Evolutionary conservation across 495 filamentous ascomycete species (phyloP), one percentile per base, ranked within the genome.

Genomic region (Penicillium ucsense): DNA sequence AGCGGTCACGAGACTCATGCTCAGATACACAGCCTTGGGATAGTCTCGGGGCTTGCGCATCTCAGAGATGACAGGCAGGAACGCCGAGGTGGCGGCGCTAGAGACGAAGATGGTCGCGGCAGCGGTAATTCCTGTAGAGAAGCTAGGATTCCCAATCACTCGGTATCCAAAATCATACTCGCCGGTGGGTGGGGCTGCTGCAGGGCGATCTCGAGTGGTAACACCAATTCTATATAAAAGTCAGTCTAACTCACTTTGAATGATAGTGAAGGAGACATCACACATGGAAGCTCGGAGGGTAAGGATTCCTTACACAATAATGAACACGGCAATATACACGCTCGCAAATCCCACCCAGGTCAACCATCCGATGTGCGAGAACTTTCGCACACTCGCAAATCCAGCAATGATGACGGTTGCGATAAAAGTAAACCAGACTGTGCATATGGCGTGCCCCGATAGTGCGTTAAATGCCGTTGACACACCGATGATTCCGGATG

Each of bases 41-140:
- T 78, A 86, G 53, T 85, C 77, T 41, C 62, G 63, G 1, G 85
- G 84, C 0, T 76, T 78, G 52, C 80, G 78, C 76, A 89, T 83
- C 62, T 91, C 86, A 34, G 82, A 78, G 55, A 86, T 85, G 58
- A 89, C 84, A 38, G 72, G 76, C 58, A 89, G 78, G 60, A 87
- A 83, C 50, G 84, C 77, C 52, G 82, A 69, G 60, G 85, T 76
- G 45, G 81, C 69, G 63, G 84, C 74, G 46, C 58, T 63, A 27
- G 71, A 62, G 32, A 68, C 58, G 50, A 72, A 73, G 20, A 75
- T 72, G 0, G 67, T 73, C 2, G 60, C 50, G 0, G 66, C 59
- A 2, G 68, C 65, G 0, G 65, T 65, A 44, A 74, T 72, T 1
- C 65, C 72, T 1, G 54, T 57, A 3, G 58, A 61, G 48, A 71